A percentile compares a stretch with the other conserved stretches of the same genome.
These are phyloP conservation scores for Saccharum officinarum DNA, from an alignment of 176 grass and related monocot species.

Conservation along the genomic window DNA sequence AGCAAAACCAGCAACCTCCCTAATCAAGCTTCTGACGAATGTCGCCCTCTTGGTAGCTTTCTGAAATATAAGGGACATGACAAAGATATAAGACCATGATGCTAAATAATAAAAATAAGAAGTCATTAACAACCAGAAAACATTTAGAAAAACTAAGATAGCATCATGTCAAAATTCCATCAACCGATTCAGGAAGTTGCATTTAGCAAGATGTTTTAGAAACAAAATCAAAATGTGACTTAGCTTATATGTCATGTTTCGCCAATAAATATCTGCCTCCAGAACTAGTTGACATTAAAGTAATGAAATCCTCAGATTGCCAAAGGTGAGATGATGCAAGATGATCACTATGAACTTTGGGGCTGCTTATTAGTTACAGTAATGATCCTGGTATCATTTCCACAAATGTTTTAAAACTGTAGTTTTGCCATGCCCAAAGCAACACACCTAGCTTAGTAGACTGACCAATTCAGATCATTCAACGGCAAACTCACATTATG, in stretches of 20 bases:
- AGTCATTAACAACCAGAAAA: not conserved
- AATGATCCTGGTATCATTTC: not conserved
- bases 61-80: conserved; percentile 15
- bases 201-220: conserved; percentile 28
- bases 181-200: not conserved
- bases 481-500: not conserved
- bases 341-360: not conserved
- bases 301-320: conserved; percentile 1
- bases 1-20: conserved; percentile 62
- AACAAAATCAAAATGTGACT: conserved; percentile 12
- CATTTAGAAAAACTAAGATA: not conserved
- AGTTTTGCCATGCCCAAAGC: not conserved
- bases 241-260: conserved; percentile 1
- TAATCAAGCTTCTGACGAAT: conserved; percentile 55
- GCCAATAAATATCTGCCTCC: not conserved
- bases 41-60: conserved; percentile 54
- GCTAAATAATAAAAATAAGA: not conserved
- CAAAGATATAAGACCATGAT: not conserved
- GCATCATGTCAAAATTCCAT: not conserved
- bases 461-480: not conserved
- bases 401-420: not conserved
- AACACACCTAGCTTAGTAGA: not conserved
- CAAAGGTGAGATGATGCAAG: conserved; percentile 35
- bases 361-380: not conserved
- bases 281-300: conserved; percentile 30